Conservation (phyloP, 176 grass and related monocot genomes). For the Zoysia pacifica region DNA sequence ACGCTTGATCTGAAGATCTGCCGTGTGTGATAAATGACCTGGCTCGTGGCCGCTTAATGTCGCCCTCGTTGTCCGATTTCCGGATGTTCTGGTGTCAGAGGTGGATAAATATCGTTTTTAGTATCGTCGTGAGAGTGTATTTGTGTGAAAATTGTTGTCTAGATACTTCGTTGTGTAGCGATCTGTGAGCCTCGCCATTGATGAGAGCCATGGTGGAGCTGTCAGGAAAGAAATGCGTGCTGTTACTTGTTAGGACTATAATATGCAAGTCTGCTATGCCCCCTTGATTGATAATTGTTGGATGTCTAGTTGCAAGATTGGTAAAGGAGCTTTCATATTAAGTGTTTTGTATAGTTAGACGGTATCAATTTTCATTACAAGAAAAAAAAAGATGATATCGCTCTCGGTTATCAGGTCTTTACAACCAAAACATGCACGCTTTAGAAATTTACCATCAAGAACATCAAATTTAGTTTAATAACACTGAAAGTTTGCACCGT, state of each 20-base stretch:
- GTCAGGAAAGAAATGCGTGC: background rate
- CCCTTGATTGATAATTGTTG: background rate
- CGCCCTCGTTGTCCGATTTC: background rate
- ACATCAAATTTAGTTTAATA: background rate
- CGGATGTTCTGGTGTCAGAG: background rate
- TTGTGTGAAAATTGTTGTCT: background rate
- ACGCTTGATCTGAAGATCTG: conserved; percentile 3
- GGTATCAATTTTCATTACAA: background rate
- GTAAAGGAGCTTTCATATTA: conserved; percentile 1
- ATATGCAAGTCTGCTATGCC: background rate
- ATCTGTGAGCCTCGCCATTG: background rate
- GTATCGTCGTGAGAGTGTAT: background rate
- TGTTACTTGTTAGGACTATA: background rate
- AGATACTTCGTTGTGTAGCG: background rate
- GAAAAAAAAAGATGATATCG: background rate
- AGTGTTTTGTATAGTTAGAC: background rate
- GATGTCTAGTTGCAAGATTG: background rate
- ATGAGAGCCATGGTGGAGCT: background rate
- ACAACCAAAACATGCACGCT: background rate
- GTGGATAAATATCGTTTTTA: background rate
- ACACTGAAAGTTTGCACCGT: background rate
- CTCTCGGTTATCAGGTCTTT: background rate
- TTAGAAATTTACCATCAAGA: background rate
- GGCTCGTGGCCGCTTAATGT: background rate
- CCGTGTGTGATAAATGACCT: conserved; percentile 11